These are phyloP conservation scores for Citrullus amarus DNA, from an alignment of 306 rosid genomes.

Conservation along the genomic window DNA sequence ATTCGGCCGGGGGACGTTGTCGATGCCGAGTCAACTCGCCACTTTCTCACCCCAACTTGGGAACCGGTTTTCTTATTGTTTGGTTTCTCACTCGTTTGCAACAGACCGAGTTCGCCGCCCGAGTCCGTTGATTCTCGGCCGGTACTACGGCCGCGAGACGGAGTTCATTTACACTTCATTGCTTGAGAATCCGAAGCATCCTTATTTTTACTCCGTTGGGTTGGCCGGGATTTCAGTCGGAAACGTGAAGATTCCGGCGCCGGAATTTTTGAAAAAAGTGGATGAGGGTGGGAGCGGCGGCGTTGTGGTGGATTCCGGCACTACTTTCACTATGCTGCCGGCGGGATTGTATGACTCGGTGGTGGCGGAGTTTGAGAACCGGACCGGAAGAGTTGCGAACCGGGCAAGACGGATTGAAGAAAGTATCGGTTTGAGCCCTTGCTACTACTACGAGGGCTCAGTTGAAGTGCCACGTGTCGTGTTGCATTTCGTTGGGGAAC, in stretches of 20 bases:
- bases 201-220: conserved; percentile 71
- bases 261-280: conserved; percentile 38
- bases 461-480: conserved; percentile 40
- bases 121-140: conserved; percentile 85
- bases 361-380: conserved; percentile 55
- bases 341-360: conserved; percentile 41
- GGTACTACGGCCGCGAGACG: conserved; percentile 11
- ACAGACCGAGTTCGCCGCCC: conserved; percentile 42
- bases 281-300: conserved; percentile 58
- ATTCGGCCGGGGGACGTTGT: conserved; percentile 66
- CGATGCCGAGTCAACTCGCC: conserved; percentile 71
- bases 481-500: conserved; percentile 55
- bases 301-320: conserved; percentile 83
- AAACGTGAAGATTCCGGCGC: conserved; percentile 32
- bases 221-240: conserved; percentile 65
- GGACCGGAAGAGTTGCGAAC: conserved; percentile 37
- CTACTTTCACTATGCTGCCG: conserved; percentile 88
- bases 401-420: conserved; percentile 61
- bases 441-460: conserved; percentile 36
- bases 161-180: conserved; percentile 58
- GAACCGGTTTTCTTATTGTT: conserved; percentile 70
- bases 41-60: conserved; percentile 55
- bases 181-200: conserved; percentile 73
- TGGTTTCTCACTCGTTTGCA: conserved; percentile 76
- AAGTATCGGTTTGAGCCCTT: conserved; percentile 64